These are phyloP conservation scores for Aspergillus diversus DNA, from an alignment of 495 filamentous ascomycete species.

Conservation along the genomic window DNA sequence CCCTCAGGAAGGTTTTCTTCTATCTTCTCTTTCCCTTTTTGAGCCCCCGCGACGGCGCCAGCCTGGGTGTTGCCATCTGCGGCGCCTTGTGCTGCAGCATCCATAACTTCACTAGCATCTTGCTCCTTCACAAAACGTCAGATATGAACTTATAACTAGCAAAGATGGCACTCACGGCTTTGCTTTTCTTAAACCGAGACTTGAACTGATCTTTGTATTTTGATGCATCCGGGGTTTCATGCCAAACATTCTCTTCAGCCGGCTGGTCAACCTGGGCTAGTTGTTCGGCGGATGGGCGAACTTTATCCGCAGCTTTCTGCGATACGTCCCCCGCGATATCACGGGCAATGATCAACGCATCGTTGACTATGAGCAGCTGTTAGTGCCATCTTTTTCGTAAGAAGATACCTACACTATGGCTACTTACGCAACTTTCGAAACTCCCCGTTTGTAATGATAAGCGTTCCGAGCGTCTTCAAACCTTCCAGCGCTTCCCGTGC, in stretches of 20 bases:
- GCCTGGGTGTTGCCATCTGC: slow-evolving; percentile 57
- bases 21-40: slow-evolving; percentile 53
- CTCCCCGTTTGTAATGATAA: slow-evolving; percentile 94
- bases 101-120: slow-evolving; percentile 55
- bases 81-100: slow-evolving; percentile 59
- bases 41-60: slow-evolving; percentile 52
- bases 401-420: not conserved
- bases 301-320: slow-evolving; percentile 72
- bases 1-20: slow-evolving; percentile 53
- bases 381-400: slow-evolving; percentile 22
- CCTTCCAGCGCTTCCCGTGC: slow-evolving; percentile 81
- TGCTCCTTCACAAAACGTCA: slow-evolving; percentile 15
- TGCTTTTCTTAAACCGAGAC: slow-evolving; percentile 67
- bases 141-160: not conserved
- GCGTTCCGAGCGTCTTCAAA: slow-evolving; percentile 83
- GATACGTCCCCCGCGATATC: slow-evolving; percentile 93
- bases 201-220: slow-evolving; percentile 66
- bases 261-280: slow-evolving; percentile 77
- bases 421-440: slow-evolving; percentile 89
- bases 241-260: slow-evolving; percentile 90
- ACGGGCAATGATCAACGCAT: slow-evolving; percentile 79
- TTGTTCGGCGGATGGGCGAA: slow-evolving; percentile 80
- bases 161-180: slow-evolving; percentile 45
- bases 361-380: slow-evolving; percentile 64
- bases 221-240: slow-evolving; percentile 78